Percentiles rank a stretch among this genome's conserved stretches.
These are phyloP conservation scores for Penicillium freii DNA, from an alignment of 2,329 filamentous ascomycete genomes.

Conservation along the genomic window DNA sequence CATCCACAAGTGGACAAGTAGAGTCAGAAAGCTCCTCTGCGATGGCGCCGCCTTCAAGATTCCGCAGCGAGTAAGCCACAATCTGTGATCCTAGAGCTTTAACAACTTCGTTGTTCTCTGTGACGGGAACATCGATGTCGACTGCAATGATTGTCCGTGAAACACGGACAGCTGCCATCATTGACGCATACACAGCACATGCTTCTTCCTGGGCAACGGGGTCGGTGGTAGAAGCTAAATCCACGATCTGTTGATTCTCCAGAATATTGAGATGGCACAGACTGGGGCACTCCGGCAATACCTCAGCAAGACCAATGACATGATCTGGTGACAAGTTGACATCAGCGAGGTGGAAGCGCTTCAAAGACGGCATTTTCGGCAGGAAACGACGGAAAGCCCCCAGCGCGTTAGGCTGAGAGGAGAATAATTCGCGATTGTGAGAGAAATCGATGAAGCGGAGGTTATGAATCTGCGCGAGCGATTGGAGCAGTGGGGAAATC, in stretches of 20 bases:
- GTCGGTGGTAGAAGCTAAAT: slow-evolving; percentile 73
- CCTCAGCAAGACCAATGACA: slow-evolving; percentile 84
- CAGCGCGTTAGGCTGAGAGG: slow-evolving; percentile 69
- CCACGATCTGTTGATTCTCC: slow-evolving; percentile 64
- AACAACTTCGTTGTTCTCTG: slow-evolving; percentile 82
- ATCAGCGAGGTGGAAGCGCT: slow-evolving; percentile 81
- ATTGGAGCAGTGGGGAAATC: slow-evolving; percentile 72
- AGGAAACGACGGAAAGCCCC: slow-evolving; percentile 76
- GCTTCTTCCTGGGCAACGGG: slow-evolving; percentile 87
- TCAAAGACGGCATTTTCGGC: slow-evolving; percentile 72
- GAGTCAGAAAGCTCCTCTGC: slow-evolving; percentile 53
- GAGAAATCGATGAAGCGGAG: slow-evolving; percentile 91
- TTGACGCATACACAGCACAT: slow-evolving; percentile 85
- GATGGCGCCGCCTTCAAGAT: slow-evolving; percentile 77
- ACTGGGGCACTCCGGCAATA: slow-evolving; percentile 76
- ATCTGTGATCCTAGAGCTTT: slow-evolving; percentile 90
- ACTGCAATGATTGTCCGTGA: slow-evolving; percentile 82
- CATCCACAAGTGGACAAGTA: slow-evolving; percentile 48
- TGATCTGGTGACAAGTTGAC: slow-evolving; percentile 82
- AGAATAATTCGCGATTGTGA: slow-evolving; percentile 80
- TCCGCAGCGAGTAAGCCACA: slow-evolving; percentile 89
- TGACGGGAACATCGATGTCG: slow-evolving; percentile 82
- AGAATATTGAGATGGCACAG: slow-evolving; percentile 85
- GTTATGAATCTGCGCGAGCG: slow-evolving; percentile 65
- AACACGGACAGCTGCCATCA: slow-evolving; percentile 82